phyloP scores from a whole-genome alignment of 2,329 filamentous ascomycete species.

The Endothia cerciana region DNA sequence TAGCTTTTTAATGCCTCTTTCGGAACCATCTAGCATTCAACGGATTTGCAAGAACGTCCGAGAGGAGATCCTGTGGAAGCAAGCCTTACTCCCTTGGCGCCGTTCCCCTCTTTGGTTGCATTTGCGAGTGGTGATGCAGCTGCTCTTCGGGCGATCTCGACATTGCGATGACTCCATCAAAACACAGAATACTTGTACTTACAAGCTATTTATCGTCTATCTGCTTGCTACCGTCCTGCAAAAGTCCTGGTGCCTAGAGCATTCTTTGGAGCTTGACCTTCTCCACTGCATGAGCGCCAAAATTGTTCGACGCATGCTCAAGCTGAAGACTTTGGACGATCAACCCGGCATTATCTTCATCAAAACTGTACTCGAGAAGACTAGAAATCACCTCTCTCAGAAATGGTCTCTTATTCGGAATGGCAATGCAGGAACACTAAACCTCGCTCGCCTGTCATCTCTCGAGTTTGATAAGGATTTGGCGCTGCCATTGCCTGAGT shows the following conservation, averaged over 20 bases:
- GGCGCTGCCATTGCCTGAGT: not conserved
- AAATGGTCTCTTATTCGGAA: not conserved
- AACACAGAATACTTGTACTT: constrained; percentile 34
- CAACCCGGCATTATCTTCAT: not conserved
- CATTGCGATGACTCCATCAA: not conserved
- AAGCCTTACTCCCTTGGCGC: constrained; percentile 25
- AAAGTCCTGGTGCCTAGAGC: constrained; percentile 11
- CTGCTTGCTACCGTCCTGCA: constrained; percentile 46
- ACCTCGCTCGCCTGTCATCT: not conserved
- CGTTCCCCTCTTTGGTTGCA: constrained; percentile 30
- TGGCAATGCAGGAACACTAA: not conserved
- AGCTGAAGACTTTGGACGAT: constrained; percentile 37
- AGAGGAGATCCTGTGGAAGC: constrained; percentile 55
- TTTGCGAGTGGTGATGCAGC: constrained; percentile 27
- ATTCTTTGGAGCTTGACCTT: constrained; percentile 31
- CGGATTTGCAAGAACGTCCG: constrained; percentile 56
- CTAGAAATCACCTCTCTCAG: not conserved
- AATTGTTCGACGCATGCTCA: constrained; percentile 46
- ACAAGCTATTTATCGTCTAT: constrained; percentile 57
- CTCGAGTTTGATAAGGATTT: constrained; percentile 10
- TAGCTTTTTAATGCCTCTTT: constrained; percentile 46
- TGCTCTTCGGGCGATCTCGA: not conserved
- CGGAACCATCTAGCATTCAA: constrained; percentile 31
- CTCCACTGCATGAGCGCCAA: constrained; percentile 50
- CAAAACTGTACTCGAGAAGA: not conserved